phyloP scores from a whole-genome alignment of 2,329 filamentous ascomycete species.

The Aspergillus sp. region DNA sequence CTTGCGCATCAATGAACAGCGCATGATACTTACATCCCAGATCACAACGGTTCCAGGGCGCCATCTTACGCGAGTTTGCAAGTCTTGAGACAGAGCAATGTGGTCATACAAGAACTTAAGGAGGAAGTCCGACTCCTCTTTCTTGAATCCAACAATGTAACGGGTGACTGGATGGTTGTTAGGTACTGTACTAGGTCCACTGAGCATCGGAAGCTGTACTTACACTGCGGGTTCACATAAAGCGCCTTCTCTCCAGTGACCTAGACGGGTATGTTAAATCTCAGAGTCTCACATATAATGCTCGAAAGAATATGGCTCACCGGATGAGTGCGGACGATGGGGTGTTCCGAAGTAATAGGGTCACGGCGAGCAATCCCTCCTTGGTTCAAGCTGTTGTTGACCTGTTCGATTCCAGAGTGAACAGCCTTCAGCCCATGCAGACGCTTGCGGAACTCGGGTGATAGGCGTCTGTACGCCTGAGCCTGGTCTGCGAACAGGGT shows the following conservation, averaged over 20 bases:
- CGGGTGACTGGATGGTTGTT: conserved; percentile 62
- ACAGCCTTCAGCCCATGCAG: conserved; percentile 78
- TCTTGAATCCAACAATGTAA: conserved; percentile 77
- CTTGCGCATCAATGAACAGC: not conserved
- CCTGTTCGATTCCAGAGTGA: conserved; percentile 82
- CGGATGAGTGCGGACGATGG: conserved; percentile 77
- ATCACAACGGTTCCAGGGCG: conserved; percentile 76
- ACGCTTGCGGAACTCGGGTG: conserved; percentile 73
- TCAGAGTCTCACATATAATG: not conserved
- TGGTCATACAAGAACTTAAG: conserved; percentile 78
- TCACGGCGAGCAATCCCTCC: conserved; percentile 73
- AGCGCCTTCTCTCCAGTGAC: conserved; percentile 79
- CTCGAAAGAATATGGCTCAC: conserved; percentile 26
- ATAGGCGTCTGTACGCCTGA: conserved; percentile 78
- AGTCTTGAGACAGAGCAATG: conserved; percentile 68
- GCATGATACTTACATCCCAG: conserved; percentile 63
- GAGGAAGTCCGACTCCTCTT: conserved; percentile 77
- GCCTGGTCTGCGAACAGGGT: conserved; percentile 79
- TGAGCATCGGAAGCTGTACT: conserved; percentile 29
- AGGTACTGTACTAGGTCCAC: not conserved
- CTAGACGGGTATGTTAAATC: conserved; percentile 8
- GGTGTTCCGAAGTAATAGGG: conserved; percentile 72
- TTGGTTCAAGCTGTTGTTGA: conserved; percentile 63
- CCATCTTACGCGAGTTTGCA: conserved; percentile 76
- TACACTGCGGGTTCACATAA: conserved; percentile 80